Evolutionary conservation across 2,329 filamentous ascomycete species (phyloP).

Genomic region (Apiospora pterosperma): DNA sequence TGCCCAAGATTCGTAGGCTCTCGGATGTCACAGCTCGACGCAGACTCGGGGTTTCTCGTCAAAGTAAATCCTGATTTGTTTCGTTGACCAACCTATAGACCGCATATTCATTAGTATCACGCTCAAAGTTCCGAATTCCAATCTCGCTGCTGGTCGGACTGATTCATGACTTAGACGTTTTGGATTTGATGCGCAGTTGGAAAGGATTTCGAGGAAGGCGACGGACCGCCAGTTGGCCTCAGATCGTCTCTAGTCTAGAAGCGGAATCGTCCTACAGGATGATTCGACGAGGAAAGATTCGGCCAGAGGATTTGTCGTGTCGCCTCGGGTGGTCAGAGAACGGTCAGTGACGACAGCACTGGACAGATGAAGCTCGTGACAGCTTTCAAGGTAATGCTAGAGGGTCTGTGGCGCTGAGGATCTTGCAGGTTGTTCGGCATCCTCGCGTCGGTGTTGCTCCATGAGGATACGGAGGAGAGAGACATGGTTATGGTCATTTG

Average conservation of each 20-base stretch:
- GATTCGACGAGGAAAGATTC: slow-evolving; percentile 32
- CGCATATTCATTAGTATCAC: slow-evolving; percentile 31
- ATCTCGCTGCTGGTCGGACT: slow-evolving; percentile 32
- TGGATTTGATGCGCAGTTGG: too few relatives aligned
- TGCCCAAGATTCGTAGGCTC: too few relatives aligned
- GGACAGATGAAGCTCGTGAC: slow-evolving; percentile 27
- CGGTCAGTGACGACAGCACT: slow-evolving; percentile 28
- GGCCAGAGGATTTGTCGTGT: slow-evolving; percentile 29
- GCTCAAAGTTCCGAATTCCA: slow-evolving; percentile 30
- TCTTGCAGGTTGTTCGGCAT: slow-evolving; percentile 12
- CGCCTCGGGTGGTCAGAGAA: slow-evolving; percentile 29
- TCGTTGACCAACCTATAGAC: slow-evolving; percentile 29
- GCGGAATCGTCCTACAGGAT: slow-evolving; percentile 31
- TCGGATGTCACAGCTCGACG: too few relatives aligned
- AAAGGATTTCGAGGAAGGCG: too few relatives aligned
- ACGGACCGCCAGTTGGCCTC: too few relatives aligned
- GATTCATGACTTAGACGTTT: too few relatives aligned
- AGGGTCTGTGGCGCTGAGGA: slow-evolving; percentile 20
- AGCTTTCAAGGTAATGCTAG: slow-evolving; percentile 28
- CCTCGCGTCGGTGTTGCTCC: slow-evolving; percentile 21
- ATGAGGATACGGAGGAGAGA: too few relatives aligned
- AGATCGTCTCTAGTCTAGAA: slow-evolving; percentile 27
- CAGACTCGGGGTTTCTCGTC: too few relatives aligned
- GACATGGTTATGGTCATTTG: too few relatives aligned
- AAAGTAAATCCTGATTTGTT: slow-evolving; percentile 24